These are phyloP conservation scores for Epichloe coenophiala DNA, from an alignment of 2,329 filamentous ascomycete species.

Conservation along the genomic window DNA sequence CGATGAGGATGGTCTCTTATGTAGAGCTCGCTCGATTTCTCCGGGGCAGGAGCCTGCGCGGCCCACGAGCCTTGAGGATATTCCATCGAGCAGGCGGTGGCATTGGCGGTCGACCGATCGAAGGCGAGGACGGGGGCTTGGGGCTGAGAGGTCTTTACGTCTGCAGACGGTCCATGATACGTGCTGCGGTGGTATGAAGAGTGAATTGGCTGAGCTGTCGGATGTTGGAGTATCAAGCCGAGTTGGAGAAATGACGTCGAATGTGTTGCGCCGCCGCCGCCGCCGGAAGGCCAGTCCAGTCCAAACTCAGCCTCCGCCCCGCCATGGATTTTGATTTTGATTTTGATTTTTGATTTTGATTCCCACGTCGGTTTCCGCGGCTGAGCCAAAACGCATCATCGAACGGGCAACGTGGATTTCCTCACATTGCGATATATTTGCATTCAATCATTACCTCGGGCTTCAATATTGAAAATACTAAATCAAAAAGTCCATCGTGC, in stretches of 20 bases:
- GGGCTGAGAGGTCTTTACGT: conserved; percentile 4
- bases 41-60: conserved; percentile 33
- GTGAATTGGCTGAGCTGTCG: neutral
- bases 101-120: conserved; percentile 6
- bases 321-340: neutral
- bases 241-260: conserved; percentile 2
- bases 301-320: neutral
- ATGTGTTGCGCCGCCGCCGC: neutral
- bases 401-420: no score
- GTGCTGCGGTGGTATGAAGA: neutral
- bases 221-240: neutral
- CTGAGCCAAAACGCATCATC: no score
- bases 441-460: no score
- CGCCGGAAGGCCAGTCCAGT: neutral
- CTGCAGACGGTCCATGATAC: conserved; percentile 10
- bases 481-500: conserved; percentile 7
- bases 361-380: neutral
- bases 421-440: no score
- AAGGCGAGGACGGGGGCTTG: neutral
- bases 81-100: conserved; percentile 28
- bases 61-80: conserved; percentile 30
- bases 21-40: conserved; percentile 62
- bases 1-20: conserved; percentile 79
- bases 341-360: neutral
- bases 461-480: no score